Conservation (phyloP, 352 stramenopile genomes). For the Pythium scleroteichum region DNA sequence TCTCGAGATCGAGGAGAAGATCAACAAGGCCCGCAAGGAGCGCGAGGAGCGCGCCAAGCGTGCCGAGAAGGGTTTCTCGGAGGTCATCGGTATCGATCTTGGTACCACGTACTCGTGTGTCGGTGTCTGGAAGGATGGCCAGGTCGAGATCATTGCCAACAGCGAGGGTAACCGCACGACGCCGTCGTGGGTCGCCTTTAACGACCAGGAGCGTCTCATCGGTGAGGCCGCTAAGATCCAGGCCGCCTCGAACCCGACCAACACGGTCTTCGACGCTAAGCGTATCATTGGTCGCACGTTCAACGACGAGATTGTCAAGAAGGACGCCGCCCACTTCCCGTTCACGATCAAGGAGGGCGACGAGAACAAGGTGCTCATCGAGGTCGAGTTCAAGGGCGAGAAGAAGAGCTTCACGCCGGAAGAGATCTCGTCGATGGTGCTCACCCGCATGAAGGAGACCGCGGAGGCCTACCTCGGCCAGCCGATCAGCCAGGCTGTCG, state of each 20-base stretch:
- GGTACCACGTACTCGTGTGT: conserved; percentile 98
- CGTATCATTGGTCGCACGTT: conserved; percentile 97
- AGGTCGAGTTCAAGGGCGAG: conserved; percentile 92
- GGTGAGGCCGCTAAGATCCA: conserved; percentile 99
- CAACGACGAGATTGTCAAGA: conserved; percentile 97
- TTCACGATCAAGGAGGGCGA: conserved; percentile 94
- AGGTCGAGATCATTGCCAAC: conserved; percentile 97
- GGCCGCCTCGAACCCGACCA: conserved; percentile 98
- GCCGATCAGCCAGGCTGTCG: conserved; percentile 95
- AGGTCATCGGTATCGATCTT: conserved; percentile 88
- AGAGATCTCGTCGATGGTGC: conserved; percentile 99
- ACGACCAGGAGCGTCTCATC: conserved; percentile 95
- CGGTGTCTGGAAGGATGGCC: conserved; percentile 93
- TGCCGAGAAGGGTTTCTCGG: conserved; percentile 86
- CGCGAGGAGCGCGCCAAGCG: conserved; percentile 82
- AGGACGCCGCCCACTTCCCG: conserved; percentile 97
- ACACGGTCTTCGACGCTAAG: conserved; percentile 99
- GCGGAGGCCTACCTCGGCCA: conserved; percentile 98
- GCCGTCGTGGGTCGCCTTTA: conserved; percentile 97
- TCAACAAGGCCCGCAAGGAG: conserved; percentile 88
- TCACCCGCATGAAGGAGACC: conserved; percentile 99
- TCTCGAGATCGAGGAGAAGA: conserved; percentile 90
- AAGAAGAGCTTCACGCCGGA: conserved; percentile 96
- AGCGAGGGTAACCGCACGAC: conserved; percentile 99
- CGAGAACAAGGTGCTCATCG: conserved; percentile 89